Base-by-base conservation (phyloP, 2,329 filamentous ascomycete genomes). In the Colletotrichum sp. region DNA sequence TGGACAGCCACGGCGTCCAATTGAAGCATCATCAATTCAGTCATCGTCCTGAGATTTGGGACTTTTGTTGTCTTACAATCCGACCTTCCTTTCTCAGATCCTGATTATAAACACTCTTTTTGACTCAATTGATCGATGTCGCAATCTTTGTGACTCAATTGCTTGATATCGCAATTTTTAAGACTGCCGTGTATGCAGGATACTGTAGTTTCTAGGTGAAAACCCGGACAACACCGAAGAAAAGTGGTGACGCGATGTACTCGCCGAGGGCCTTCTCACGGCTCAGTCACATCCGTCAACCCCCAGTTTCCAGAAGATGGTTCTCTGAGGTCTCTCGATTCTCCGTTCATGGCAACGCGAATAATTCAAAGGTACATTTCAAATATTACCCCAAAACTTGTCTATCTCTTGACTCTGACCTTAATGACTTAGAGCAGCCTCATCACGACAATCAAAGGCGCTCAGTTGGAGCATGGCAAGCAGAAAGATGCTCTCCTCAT, bases 401-500 rank as follows among this genome's bases (percentile, higher is more conserved):
- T 32, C 26, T 6, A 24, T 21, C 13, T 39, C 21, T 57, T 28
- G n/a, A 6, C 24, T 39, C 75, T 68, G 49, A 76, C 44, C 21
- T 60, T 10, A 18, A 28, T 16, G 15, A 7, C 26, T 16, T 12
- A 77, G 75, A 63, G 62, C 26, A 24, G 36, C 7, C 66, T 77
- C 16, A 28, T 75, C 32, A 28, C 44, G 26, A 39, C 36, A 13
- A 21, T 75, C 30, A 66, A 34, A 26, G 52, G 52, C 16, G 18
- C 32, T 30, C n/a, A 36, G 16, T 13, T 69, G 3, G 30, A 55
- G 5, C 12, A 7, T 10, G 5, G 28, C 60, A 34, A 13, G 8
- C 36, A 28, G 75, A 75, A 84, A 55, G 78, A 89, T 77, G 87
- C 86, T 8, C 87, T 87, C 18, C 86, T 91, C 26, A 83, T 92